Evolutionary conservation across 495 filamentous ascomycete genomes (phyloP), one percentile per base, ranked within the genome.

Genomic region (Penicillium samsonianum): DNA sequence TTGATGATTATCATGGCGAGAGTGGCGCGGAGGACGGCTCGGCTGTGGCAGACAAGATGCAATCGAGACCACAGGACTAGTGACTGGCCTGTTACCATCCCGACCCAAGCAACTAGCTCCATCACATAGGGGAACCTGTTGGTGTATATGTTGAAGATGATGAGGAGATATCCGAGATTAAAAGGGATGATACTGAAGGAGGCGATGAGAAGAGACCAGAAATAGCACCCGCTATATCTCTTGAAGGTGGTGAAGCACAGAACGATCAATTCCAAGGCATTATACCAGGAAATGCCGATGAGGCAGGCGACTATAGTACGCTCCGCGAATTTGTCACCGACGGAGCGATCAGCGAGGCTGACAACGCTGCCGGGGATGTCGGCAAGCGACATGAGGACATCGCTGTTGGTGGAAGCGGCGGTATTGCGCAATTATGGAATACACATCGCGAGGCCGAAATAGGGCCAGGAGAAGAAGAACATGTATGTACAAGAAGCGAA

Each of bases 41-140:
- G 61, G 8, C 76, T 76, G 71, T 74, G 61, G 74, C 73, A 45
- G 33, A 75, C 64, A 26, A 87, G 73, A 60, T 87, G 81, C 2
- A 88, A 73, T 33, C 85, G 80, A 4, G 84, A 87, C 73, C 81
- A 88, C 20, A 88, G 77, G 14, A 88, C 84, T 20, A 87, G 64
- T 14, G 82, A 83, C 66, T 86, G 84, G 31, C 83, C 84, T 0
- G 82, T 83, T 0, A 88, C 81, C 82, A 86, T 85, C 35, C 64
- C 57, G 5, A 71, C 69, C 85, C 84, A 88, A 11, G 83, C 83
- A 22, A 81, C 53, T 38, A 74, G 67, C 46, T 75, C 63, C 42
- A 81, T 64, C 10, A 69, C 68, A 12, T 76, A 65, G 0, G 72
- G 50, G 62, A 73, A 67, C 30, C 55, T 25, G 22, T 63, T 73